A percentile compares a stretch with the other conserved stretches of the same genome.
Evolutionary conservation across 805 yeast genomes (phyloP).

Genomic region (Myxozyma sirexii): DNA sequence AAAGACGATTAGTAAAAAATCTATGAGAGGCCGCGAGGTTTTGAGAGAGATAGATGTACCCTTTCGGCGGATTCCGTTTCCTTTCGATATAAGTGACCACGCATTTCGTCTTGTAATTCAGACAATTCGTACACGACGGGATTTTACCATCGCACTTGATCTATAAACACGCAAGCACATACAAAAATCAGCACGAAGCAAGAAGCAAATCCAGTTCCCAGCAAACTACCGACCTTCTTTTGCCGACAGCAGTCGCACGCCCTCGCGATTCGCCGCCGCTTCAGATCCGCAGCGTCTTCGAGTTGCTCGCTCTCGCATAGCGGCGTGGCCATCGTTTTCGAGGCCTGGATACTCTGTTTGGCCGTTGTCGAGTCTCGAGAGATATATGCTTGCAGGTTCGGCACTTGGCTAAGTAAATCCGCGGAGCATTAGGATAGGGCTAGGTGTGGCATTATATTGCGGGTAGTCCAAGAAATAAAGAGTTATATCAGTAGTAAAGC

Average conservation of each 20-base stretch:
- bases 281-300: constrained; percentile 13
- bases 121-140: constrained; percentile 40
- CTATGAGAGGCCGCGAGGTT: neutral
- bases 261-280: constrained; percentile 47
- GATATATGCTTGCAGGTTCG: too few species aligned
- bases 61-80: constrained; percentile 37
- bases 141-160: constrained; percentile 46
- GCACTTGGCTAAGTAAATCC: too few species aligned
- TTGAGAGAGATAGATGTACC: constrained; percentile 9
- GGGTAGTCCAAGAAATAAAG: too few species aligned
- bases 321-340: neutral
- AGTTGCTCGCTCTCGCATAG: constrained; percentile 1
- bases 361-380: neutral
- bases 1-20: neutral
- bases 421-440: too few species aligned
- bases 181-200: neutral
- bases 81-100: constrained; percentile 36
- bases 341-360: neutral
- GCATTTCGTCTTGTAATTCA: constrained; percentile 35
- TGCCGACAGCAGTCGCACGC: constrained; percentile 56
- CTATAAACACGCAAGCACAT: constrained; percentile 2
- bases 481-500: too few species aligned
- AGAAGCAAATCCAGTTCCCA: neutral
- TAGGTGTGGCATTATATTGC: too few species aligned
- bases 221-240: constrained; percentile 38